A percentile compares a stretch with the other conserved stretches of the same genome.
These are phyloP conservation scores for Rhizopus microsporus DNA, from an alignment of 371 early-diverging fungal species.

Conservation along the genomic window DNA sequence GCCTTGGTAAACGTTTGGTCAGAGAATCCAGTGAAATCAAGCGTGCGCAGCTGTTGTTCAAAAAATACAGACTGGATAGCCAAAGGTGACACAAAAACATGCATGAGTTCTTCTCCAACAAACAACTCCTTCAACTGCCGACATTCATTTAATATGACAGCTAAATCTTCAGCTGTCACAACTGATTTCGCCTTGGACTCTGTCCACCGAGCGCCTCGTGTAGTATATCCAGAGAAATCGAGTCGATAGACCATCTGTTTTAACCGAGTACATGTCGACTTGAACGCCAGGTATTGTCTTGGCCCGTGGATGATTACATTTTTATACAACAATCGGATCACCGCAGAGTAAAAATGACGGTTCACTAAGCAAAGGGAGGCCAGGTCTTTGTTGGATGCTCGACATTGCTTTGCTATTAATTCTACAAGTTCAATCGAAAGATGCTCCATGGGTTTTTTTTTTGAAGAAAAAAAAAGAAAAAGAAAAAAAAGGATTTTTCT, in stretches of 20 bases:
- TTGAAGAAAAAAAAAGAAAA: slow-evolving; percentile 12
- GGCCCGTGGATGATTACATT: slow-evolving; percentile 32
- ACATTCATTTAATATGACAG: slow-evolving; percentile 27
- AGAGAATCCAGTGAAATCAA: slow-evolving; percentile 40
- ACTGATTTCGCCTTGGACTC: slow-evolving; percentile 35
- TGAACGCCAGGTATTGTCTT: slow-evolving; percentile 27
- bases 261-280: background rate
- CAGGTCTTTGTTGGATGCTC: slow-evolving; percentile 17
- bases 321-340: slow-evolving; percentile 23
- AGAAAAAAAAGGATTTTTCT: background rate
- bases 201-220: slow-evolving; percentile 38
- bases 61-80: slow-evolving; percentile 34
- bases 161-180: slow-evolving; percentile 28
- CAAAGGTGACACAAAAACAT: slow-evolving; percentile 28
- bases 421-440: slow-evolving; percentile 36
- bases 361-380: slow-evolving; percentile 25
- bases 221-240: slow-evolving; percentile 42
- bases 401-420: slow-evolving; percentile 21
- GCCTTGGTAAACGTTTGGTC: slow-evolving; percentile 28
- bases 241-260: slow-evolving; percentile 19
- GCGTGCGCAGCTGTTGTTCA: slow-evolving; percentile 19
- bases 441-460: slow-evolving; percentile 16
- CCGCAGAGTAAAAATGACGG: slow-evolving; percentile 17
- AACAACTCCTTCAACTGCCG: slow-evolving; percentile 26
- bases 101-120: slow-evolving; percentile 43